phyloP scores from a whole-genome alignment of 2,329 filamentous ascomycete genomes.

The Pseudogymnoascus sp. region DNA sequence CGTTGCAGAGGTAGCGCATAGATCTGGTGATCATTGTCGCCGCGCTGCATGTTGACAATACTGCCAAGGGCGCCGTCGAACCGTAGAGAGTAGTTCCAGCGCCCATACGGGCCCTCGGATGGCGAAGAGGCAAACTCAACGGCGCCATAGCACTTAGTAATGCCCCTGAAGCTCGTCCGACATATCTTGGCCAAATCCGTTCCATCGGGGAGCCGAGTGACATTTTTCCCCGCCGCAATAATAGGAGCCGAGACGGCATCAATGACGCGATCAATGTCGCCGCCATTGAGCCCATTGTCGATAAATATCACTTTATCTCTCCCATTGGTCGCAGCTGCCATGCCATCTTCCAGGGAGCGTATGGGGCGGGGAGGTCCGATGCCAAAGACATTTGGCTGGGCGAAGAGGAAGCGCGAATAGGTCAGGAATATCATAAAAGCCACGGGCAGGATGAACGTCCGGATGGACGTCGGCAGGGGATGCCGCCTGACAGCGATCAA shows the following conservation, averaged over 20 bases:
- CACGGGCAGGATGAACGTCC: conserved; percentile 54
- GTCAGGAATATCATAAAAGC: conserved; percentile 52
- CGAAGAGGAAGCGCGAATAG: conserved; percentile 76
- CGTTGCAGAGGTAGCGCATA: conserved; percentile 75
- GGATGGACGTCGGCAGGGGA: conserved; percentile 42
- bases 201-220: conserved; percentile 47
- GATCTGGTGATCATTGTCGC: conserved; percentile 66
- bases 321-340: conserved; percentile 49
- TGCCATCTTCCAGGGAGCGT: conserved; percentile 56
- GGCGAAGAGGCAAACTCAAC: conserved; percentile 72
- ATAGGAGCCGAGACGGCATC: conserved; percentile 53
- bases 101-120: conserved; percentile 53
- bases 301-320: conserved; percentile 70
- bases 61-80: conserved; percentile 64
- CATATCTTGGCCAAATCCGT: conserved; percentile 57
- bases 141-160: conserved; percentile 66
- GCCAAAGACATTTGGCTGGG: conserved; percentile 68
- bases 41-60: conserved; percentile 56
- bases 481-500: conserved; percentile 52
- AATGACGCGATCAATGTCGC: conserved; percentile 67
- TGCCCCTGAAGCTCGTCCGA: conserved; percentile 55
- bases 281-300: conserved; percentile 62
- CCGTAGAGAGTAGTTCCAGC: conserved; percentile 83
- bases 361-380: conserved; percentile 57
- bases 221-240: conserved; percentile 45